Percentiles rank a stretch among this genome's conserved stretches.
Evolutionary conservation across 176 grass and related monocot species (phyloP).

Genomic region (Cenchrus purpureus): DNA sequence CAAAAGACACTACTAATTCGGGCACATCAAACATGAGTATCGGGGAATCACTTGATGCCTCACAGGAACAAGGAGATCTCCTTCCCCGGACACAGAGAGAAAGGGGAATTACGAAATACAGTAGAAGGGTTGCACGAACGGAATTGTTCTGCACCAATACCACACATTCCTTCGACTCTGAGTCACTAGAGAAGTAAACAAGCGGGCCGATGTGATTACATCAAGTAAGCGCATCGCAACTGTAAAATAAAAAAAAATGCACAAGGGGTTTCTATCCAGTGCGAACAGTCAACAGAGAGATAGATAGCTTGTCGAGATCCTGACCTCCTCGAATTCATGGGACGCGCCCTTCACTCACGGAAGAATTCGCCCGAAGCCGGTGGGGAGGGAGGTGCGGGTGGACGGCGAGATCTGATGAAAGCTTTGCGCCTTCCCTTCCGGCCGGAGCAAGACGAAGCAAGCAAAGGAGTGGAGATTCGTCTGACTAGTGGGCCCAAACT

Average conservation of each 20-base stretch:
- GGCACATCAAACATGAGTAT: neutral
- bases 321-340: conserved; percentile 37
- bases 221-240: neutral
- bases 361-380: no score
- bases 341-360: neutral
- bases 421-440: neutral
- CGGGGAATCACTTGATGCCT: neutral
- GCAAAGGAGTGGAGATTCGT: neutral
- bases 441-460: conserved; percentile 9
- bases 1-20: neutral
- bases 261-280: neutral
- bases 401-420: conserved; percentile 32
- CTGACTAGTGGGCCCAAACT: neutral
- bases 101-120: neutral
- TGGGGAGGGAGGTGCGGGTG: neutral
- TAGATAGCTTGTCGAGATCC: conserved; percentile 4
- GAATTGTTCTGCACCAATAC: neutral
- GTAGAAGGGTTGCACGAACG: neutral
- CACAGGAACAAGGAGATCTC: neutral
- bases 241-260: neutral
- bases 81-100: neutral
- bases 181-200: neutral
- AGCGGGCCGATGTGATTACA: neutral
- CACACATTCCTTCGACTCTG: neutral
- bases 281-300: neutral